These are phyloP conservation scores for Carallia pectinifolia DNA, from an alignment of 345 rosid genomes.

Conservation along the genomic window DNA sequence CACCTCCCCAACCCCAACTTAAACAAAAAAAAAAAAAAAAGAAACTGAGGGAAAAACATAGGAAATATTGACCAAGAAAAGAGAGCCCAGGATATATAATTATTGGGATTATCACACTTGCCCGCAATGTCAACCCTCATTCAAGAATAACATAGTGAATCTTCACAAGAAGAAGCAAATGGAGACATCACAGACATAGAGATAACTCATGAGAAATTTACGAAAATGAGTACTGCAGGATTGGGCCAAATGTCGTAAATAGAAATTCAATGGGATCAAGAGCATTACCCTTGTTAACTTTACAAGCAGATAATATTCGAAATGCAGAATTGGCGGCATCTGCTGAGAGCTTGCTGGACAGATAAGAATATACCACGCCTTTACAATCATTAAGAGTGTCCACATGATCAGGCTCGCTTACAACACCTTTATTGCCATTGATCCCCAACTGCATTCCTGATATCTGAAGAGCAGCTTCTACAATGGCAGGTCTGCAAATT, in stretches of 20 bases:
- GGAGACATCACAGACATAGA: no score
- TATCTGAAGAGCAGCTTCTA: constrained; percentile 77
- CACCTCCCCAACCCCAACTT: no score
- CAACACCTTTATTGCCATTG: constrained; percentile 41
- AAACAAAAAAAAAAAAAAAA: no score
- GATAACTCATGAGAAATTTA: not conserved
- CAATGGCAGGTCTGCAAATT: constrained; percentile 77
- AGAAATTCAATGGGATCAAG: constrained; percentile 6
- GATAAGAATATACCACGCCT: constrained; percentile 74
- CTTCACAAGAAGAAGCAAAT: not conserved
- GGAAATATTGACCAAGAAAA: not conserved
- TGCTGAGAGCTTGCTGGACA: constrained; percentile 66
- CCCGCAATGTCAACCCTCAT: not conserved
- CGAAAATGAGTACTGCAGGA: not conserved
- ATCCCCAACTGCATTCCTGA: constrained; percentile 55
- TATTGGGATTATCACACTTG: not conserved
- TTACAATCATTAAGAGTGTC: constrained; percentile 72
- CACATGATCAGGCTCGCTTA: constrained; percentile 48
- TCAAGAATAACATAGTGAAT: not conserved
- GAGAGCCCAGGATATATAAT: not conserved
- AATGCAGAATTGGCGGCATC: constrained; percentile 68
- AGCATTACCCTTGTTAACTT: constrained; percentile 78
- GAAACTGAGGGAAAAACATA: not conserved
- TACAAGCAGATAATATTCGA: constrained; percentile 80
- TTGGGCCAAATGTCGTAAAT: not conserved